Base-by-base conservation (phyloP, 495 filamentous ascomycete genomes). In the Hyaloscypha variabilis region DNA sequence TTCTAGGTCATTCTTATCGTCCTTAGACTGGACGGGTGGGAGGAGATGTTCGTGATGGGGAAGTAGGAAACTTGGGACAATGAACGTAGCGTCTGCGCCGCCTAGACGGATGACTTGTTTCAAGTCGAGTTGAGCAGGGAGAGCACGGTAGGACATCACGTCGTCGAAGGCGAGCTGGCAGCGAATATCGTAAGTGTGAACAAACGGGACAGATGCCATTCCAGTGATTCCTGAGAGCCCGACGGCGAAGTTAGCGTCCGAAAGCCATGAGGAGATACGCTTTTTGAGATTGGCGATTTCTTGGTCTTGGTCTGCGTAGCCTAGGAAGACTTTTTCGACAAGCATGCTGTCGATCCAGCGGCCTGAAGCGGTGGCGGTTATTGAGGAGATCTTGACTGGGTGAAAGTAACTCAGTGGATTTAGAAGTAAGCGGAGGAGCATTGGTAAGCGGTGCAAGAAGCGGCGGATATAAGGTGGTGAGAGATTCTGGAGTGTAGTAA, bases 31-130 rank as follows among this genome's bases (percentile, higher is more conserved):
- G 19, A 62, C 66, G 6, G 49, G 26, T 11, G 76, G 77, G 1
- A 78, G 46, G 8, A 77, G 58, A 56, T 78, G 77, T 49, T 77
- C 77, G 55, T 78, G 77, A 53, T 76, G 77, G 11, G 77, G 77
- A 23, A 79, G 64, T 0, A 79, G 65, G 59, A 67, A 78, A 0
- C 67, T 59, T 10, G 76, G 76, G n/a, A 78, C 49, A 2, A 61
- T 26, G 29, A 75, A 59, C 0, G 66, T 65, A 1, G 72, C 72
- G 60, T 77, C 75, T 1, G 73, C 74, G 24, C 76, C 76, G 6
- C 73, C 74, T 0, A 78, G 69, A 3, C 72, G 66, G 19, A 77
- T 53, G 0, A 78, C 75, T 65, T 76, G 70, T 24, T 62, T 69
- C 6, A 75, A 53, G 21, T 72, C 65, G 10, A 67, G 60, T 14